These are phyloP conservation scores for Cyclocybe cylindracea DNA, from an alignment of 768 basidiomycete species.

Conservation along the genomic window DNA sequence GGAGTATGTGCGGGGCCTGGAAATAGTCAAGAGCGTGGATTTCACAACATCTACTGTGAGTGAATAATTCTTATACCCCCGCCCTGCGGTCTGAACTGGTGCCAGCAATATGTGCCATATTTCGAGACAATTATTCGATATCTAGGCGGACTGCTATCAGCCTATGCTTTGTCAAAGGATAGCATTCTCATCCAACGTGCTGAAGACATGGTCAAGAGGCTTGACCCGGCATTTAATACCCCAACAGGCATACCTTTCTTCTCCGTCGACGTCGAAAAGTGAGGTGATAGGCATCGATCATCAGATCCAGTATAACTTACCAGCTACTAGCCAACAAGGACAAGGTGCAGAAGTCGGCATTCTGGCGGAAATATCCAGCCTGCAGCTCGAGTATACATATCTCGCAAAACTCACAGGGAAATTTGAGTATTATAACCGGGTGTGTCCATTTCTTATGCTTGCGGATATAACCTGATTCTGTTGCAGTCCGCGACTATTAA, in stretches of 20 bases:
- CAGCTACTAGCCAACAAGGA: too few relatives aligned
- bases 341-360: too few relatives aligned
- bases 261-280: slow-evolving; percentile 66
- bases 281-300: slow-evolving; percentile 59
- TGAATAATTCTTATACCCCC: slow-evolving; percentile 77
- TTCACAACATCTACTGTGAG: slow-evolving; percentile 72
- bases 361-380: slow-evolving; percentile 72
- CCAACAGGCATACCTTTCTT: slow-evolving; percentile 80
- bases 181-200: slow-evolving; percentile 80
- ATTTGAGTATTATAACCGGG: slow-evolving; percentile 66
- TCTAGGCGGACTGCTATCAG: slow-evolving; percentile 85
- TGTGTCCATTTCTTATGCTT: slow-evolving; percentile 70
- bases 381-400: slow-evolving; percentile 90
- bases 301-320: slow-evolving; percentile 39
- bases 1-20: slow-evolving; percentile 75
- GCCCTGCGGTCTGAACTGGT: slow-evolving; percentile 65
- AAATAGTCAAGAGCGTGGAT: slow-evolving; percentile 66
- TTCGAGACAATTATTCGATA: slow-evolving; percentile 86
- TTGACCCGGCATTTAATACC: slow-evolving; percentile 80
- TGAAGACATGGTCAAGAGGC: slow-evolving; percentile 77
- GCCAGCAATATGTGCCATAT: slow-evolving; percentile 54
- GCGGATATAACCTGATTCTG: slow-evolving; percentile 65
- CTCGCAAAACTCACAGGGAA: slow-evolving; percentile 4
- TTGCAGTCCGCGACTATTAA: slow-evolving; percentile 61
- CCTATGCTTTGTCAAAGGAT: slow-evolving; percentile 71